Conservation (phyloP, 2,329 filamentous ascomycete species). For the Rosellinia necatrix region DNA sequence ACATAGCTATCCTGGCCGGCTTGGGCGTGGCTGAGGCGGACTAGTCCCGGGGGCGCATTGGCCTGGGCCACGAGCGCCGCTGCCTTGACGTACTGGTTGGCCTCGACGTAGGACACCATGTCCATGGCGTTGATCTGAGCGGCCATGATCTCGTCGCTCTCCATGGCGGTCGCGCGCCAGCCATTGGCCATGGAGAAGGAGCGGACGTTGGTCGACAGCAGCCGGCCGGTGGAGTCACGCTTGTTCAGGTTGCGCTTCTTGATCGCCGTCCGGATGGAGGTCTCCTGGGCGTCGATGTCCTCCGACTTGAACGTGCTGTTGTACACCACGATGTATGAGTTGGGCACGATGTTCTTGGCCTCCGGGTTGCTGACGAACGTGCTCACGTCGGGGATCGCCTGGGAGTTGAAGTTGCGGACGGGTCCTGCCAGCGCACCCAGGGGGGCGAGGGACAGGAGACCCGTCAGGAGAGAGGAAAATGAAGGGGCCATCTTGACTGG, state of each 20-base stretch:
- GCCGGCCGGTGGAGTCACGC: slow-evolving; percentile 52
- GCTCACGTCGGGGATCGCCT: slow-evolving; percentile 36
- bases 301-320: slow-evolving; percentile 56
- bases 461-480: slow-evolving; percentile 36
- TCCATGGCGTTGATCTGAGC: slow-evolving; percentile 52
- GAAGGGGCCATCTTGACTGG: slow-evolving; percentile 37
- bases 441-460: slow-evolving; percentile 37
- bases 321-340: slow-evolving; percentile 69
- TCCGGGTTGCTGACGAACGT: slow-evolving; percentile 56
- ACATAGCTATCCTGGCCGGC: slow-evolving; percentile 48
- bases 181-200: slow-evolving; percentile 50
- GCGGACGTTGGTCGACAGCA: slow-evolving; percentile 53
- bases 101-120: slow-evolving; percentile 59
- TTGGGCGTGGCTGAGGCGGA: slow-evolving; percentile 54
- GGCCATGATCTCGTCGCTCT: slow-evolving; percentile 56
- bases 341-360: slow-evolving; percentile 54
- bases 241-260: slow-evolving; percentile 62
- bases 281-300: slow-evolving; percentile 55
- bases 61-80: slow-evolving; percentile 53
- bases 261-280: slow-evolving; percentile 53
- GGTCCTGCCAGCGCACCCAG: slow-evolving; percentile 34
- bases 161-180: slow-evolving; percentile 59
- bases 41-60: slow-evolving; percentile 58
- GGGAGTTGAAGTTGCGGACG: slow-evolving; percentile 29
- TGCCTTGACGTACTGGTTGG: slow-evolving; percentile 54